phyloP scores from a whole-genome alignment of 2,329 filamentous ascomycete genomes.

The Chalaropsis ovoidea region DNA sequence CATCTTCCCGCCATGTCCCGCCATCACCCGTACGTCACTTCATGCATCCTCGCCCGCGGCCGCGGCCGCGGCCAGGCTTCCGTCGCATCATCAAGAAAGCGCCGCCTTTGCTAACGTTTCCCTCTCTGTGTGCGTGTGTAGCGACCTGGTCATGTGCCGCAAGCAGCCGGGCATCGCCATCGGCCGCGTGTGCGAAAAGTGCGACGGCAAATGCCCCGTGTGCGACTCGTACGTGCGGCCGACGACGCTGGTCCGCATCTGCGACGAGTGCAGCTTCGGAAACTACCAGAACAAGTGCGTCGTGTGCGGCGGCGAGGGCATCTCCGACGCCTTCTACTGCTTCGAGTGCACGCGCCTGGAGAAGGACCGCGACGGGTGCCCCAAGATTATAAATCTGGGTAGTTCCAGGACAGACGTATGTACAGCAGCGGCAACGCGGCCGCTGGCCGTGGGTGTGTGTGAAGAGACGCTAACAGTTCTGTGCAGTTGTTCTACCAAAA shows the following conservation, averaged over 20 bases:
- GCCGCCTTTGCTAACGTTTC: conserved; percentile 1
- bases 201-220: conserved; percentile 97
- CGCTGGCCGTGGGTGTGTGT: conserved; percentile 30
- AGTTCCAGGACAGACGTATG: conserved; percentile 86
- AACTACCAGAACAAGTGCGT: conserved; percentile 99
- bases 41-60: not conserved
- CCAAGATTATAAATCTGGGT: conserved; percentile 97
- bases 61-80: not conserved
- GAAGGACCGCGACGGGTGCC: conserved; percentile 94
- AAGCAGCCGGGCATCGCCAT: conserved; percentile 97
- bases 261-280: conserved; percentile 97
- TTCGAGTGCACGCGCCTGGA: conserved; percentile 96
- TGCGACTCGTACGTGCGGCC: conserved; percentile 98
- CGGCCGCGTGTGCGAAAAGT: conserved; percentile 98
- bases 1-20: conserved; percentile 58
- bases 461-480: conserved; percentile 29
- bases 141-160: conserved; percentile 98
- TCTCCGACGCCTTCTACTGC: conserved; percentile 97
- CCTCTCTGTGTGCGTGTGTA: conserved; percentile 30
- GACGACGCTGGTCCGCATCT: conserved; percentile 93
- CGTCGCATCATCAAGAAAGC: not conserved
- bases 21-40: conserved; percentile 68
- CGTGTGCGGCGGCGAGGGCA: conserved; percentile 95
- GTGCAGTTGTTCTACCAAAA: conserved; percentile 53
- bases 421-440: conserved; percentile 26